A percentile compares a stretch with the other conserved stretches of the same genome.
phyloP scores from a whole-genome alignment of 352 stramenopile species.

The Phytopythium mirpurense region DNA sequence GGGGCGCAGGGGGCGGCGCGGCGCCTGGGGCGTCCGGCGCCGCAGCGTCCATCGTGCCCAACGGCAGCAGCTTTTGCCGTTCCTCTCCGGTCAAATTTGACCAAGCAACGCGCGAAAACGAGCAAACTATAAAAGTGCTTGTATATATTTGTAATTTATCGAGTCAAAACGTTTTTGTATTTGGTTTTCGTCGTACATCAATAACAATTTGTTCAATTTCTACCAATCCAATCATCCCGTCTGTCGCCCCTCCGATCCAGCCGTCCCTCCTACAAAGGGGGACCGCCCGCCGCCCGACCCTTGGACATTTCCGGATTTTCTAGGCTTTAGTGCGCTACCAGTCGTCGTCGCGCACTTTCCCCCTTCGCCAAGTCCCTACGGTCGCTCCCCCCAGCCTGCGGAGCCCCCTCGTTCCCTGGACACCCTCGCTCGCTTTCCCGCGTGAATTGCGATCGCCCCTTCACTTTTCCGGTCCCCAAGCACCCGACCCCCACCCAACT shows the following conservation, averaged over 20 bases:
- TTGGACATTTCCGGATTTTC: conserved; percentile 19
- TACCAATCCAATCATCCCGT: too few species aligned
- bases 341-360: not conserved
- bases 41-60: conserved; percentile 9
- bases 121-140: too few species aligned
- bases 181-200: too few species aligned
- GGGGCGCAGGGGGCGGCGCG: conserved; percentile 8
- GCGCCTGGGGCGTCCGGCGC: not conserved
- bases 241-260: conserved; percentile 12
- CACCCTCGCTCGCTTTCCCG: not conserved
- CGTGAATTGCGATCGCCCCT: not conserved
- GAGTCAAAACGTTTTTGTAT: too few species aligned
- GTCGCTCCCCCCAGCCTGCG: not conserved
- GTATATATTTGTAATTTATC: too few species aligned
- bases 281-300: not conserved
- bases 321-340: conserved; percentile 2
- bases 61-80: not conserved
- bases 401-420: not conserved
- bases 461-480: not conserved
- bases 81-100: not conserved
- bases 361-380: not conserved
- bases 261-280: conserved; percentile 6
- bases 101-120: not conserved
- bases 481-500: conserved; percentile 7
- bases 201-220: too few species aligned